Conservation (phyloP, 2,329 filamentous ascomycete species). For the Ilyonectria sp. region DNA sequence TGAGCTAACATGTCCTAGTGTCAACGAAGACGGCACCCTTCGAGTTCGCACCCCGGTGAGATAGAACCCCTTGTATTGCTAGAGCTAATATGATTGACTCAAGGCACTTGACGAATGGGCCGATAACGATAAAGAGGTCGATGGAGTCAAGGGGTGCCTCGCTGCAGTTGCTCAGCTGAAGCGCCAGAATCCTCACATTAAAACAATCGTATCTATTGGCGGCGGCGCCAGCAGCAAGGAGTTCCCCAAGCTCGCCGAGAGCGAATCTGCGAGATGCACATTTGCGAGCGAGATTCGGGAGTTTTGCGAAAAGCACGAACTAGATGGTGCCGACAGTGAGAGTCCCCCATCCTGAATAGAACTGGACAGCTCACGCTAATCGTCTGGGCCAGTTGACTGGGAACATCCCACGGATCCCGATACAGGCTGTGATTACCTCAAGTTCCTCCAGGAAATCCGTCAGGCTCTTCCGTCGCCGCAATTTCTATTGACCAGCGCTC, state of each 20-base stretch:
- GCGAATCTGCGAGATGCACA: constrained; percentile 60
- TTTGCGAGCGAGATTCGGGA: constrained; percentile 69
- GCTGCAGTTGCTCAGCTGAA: constrained; percentile 73
- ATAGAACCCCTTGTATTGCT: neutral
- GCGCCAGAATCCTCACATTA: constrained; percentile 67
- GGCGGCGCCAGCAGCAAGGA: constrained; percentile 74
- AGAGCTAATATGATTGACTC: constrained; percentile 10
- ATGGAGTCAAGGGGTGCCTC: constrained; percentile 73
- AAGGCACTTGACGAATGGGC: constrained; percentile 73
- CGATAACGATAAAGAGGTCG: constrained; percentile 72
- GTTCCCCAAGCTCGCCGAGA: constrained; percentile 71
- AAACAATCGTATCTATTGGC: constrained; percentile 76
- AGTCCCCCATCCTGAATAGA: neutral
- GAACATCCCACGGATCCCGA: constrained; percentile 71
- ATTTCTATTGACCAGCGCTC: constrained; percentile 73
- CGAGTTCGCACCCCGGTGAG: constrained; percentile 55
- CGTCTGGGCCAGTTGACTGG: constrained; percentile 71
- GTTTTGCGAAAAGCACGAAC: constrained; percentile 69
- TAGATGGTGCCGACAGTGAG: constrained; percentile 77
- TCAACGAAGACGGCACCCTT: constrained; percentile 52
- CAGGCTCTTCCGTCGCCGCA: constrained; percentile 66
- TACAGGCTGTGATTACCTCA: constrained; percentile 71
- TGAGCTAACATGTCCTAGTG: constrained; percentile 46
- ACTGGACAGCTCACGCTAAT: neutral
- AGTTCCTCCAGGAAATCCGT: constrained; percentile 69